phyloP scores from a whole-genome alignment of 805 yeast species.

The Metschnikowia drakensbergensis region DNA sequence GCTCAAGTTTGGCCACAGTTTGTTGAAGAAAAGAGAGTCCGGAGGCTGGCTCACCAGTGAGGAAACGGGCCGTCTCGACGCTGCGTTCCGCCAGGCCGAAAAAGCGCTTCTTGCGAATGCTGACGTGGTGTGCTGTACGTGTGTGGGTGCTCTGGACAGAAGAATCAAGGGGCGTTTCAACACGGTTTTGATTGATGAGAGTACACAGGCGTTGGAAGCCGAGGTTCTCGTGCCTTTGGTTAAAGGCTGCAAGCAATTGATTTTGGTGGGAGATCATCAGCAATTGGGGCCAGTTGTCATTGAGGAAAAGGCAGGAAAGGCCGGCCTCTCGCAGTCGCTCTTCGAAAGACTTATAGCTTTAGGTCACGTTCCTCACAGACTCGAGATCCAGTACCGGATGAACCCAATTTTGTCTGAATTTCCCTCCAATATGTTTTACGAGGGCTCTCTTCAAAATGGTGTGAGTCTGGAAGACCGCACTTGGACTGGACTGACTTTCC shows the following conservation, averaged over 20 bases:
- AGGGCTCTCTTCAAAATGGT: conserved; percentile 88
- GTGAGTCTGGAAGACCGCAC: conserved; percentile 73
- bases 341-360: conserved; percentile 81
- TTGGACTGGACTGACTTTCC: conserved; percentile 55
- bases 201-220: conserved; percentile 92
- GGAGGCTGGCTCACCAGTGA: conserved; percentile 10
- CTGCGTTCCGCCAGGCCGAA: conserved; percentile 39
- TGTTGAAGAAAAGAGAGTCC: conserved; percentile 3
- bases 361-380: conserved; percentile 79
- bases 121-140: conserved; percentile 84
- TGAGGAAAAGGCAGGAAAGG: conserved; percentile 75
- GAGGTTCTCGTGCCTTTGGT: conserved; percentile 86
- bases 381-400: conserved; percentile 95
- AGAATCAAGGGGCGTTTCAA: conserved; percentile 61
- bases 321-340: conserved; percentile 81
- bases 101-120: conserved; percentile 47
- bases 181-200: conserved; percentile 85
- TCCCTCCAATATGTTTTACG: conserved; percentile 88
- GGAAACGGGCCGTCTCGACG: conserved; percentile 8
- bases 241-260: conserved; percentile 84
- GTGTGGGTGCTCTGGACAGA: conserved; percentile 86
- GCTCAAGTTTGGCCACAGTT: background rate
- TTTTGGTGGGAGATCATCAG: conserved; percentile 92
- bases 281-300: conserved; percentile 91
- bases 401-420: conserved; percentile 84